These are phyloP conservation scores for Pichia sp. DNA, from an alignment of 1,139 yeast genomes.

Conservation along the genomic window DNA sequence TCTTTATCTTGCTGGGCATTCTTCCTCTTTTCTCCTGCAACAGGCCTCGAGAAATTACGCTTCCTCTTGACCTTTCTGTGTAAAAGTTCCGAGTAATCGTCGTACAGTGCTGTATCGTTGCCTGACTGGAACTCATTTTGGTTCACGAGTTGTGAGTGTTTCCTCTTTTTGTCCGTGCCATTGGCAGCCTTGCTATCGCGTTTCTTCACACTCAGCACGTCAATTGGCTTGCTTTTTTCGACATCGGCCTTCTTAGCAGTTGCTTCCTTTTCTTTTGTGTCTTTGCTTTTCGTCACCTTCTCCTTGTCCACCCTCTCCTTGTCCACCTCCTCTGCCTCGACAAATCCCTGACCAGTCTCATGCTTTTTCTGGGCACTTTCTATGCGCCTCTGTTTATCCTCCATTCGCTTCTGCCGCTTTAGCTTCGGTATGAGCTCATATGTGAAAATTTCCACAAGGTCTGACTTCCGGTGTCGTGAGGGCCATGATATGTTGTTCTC, in stretches of 20 bases:
- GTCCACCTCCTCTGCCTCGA: not conserved
- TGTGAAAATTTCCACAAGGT: conserved; percentile 1
- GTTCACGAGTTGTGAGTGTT: conserved; percentile 16
- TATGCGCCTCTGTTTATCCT: not conserved
- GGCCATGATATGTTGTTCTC: conserved; percentile 19
- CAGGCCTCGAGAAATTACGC: conserved; percentile 22
- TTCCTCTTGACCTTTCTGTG: conserved; percentile 23
- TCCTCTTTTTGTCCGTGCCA: conserved; percentile 12
- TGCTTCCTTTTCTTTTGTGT: not conserved
- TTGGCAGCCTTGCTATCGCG: not conserved
- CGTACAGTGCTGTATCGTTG: not conserved
- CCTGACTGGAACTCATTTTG: not conserved
- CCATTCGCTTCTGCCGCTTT: not conserved
- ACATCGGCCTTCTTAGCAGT: not conserved
- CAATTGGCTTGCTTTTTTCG: not conserved
- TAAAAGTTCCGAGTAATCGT: conserved; percentile 17
- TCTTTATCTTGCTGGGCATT: conserved; percentile 2
- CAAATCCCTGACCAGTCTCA: not conserved
- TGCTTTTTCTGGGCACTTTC: not conserved
- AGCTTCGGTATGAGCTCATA: conserved; percentile 1
- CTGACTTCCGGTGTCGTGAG: conserved; percentile 20
- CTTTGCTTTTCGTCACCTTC: not conserved
- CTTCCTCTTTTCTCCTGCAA: not conserved
- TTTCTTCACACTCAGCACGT: not conserved
- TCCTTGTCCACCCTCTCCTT: not conserved